Conservation (phyloP, 2,329 filamentous ascomycete species). For the Plectosphaerella plurivora region DNA sequence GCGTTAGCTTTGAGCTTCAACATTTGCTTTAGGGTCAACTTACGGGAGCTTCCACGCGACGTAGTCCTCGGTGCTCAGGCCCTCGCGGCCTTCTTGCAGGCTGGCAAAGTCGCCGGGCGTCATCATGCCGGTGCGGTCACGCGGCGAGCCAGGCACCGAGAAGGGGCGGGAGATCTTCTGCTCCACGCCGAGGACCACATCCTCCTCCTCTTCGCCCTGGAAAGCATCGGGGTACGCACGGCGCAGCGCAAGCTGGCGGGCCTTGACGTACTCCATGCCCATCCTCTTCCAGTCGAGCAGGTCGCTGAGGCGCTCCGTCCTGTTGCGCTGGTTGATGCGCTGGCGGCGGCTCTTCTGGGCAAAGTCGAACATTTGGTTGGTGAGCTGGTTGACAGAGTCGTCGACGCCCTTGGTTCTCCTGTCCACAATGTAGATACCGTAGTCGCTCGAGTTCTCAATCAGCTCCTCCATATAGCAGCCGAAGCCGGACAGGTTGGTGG, state of each 20-base stretch:
- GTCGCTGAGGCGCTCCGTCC: slow-evolving; percentile 91
- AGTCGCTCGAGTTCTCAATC: slow-evolving; percentile 96
- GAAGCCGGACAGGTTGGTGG: slow-evolving; percentile 95
- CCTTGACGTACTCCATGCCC: slow-evolving; percentile 99
- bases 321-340: slow-evolving; percentile 97
- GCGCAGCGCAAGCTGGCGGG: slow-evolving; percentile 83
- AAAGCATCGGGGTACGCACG: slow-evolving; percentile 90
- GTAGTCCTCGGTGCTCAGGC: slow-evolving; percentile 93
- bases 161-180: slow-evolving; percentile 94
- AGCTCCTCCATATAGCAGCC: slow-evolving; percentile 99
- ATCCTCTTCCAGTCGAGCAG: slow-evolving; percentile 98
- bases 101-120: slow-evolving; percentile 97
- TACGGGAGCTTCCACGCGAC: slow-evolving; percentile 97
- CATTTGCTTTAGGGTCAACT: slow-evolving; percentile 39
- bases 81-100: slow-evolving; percentile 89
- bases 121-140: slow-evolving; percentile 95
- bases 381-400: slow-evolving; percentile 93
- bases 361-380: slow-evolving; percentile 91
- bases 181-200: slow-evolving; percentile 88
- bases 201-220: slow-evolving; percentile 72
- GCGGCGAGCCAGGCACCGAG: slow-evolving; percentile 88
- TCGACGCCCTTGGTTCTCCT: slow-evolving; percentile 92
- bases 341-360: slow-evolving; percentile 89
- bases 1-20: slow-evolving; percentile 20
- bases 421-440: slow-evolving; percentile 98